Base-by-base conservation (phyloP, 78 protist genomes). In the Tieghemostelium lacteum region DNA sequence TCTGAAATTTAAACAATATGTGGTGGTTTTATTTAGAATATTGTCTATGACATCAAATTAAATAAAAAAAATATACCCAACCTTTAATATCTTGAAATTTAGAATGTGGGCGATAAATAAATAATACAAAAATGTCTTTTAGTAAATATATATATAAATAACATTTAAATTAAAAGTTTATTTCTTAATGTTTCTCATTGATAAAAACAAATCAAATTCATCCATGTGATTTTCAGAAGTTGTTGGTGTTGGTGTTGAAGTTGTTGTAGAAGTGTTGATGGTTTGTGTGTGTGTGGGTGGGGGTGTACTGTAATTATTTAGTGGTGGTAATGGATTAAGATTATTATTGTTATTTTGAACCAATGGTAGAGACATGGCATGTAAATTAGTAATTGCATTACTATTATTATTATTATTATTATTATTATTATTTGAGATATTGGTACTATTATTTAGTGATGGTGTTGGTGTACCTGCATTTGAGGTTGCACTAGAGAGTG, bases 161-260 rank as follows among this genome's bases (percentile, higher is more conserved):
- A n/a, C n/a, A n/a, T n/a, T n/a, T n/a, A n/a, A n/a, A n/a, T n/a
- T n/a, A n/a, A n/a, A n/a, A n/a, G n/a, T 45, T 45, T 45, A 7
- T 57, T 57, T 19, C 16, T 74, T 55, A 39, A 69, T 40, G 42
- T 83, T 83, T 60, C 71, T 83, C 42, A 64, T 28, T 22, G 75
- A 24, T 5, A 83, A 36, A 69, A 69, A 83, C 33, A 83, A 49
- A 58, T 83, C 91, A 58, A 83, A 83, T 40, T 83, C 91, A 20
- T 66, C 78, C 26, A 83, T 40, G 39, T 42, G 66, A 60, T 69
- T 78, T 76, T 34, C 65, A 45, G n/a, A n/a, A n/a, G n/a, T n/a
- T n/a, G n/a, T n/a, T n/a, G n/a, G n/a, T n/a, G n/a, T n/a, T n/a
- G n/a, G n/a, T n/a, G n/a, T n/a, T 62, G 34, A 12, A 17, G 69